A percentile compares a stretch with the other conserved stretches of the same genome.
Evolutionary conservation across 192 early-diverging fungal species (phyloP).

Genomic region (Funneliformis mosseae): DNA sequence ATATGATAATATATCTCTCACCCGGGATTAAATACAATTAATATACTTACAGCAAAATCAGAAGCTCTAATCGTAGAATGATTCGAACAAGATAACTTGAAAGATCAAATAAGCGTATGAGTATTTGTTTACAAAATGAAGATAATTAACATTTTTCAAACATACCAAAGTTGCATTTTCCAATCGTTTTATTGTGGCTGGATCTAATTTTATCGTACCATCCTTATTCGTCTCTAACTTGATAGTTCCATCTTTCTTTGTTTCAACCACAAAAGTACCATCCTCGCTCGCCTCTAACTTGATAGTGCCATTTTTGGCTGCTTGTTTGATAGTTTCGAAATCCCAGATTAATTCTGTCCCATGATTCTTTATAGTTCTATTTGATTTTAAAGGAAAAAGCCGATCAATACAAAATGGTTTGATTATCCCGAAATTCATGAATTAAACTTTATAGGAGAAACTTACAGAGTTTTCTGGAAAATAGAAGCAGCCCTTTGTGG

Average conservation of each 20-base stretch:
- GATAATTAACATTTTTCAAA: neutral
- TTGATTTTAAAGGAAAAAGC: neutral
- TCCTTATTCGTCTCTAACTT: neutral
- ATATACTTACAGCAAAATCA: neutral
- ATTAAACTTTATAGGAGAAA: neutral
- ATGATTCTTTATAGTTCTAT: slow-evolving; percentile 24
- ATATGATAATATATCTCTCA: neutral
- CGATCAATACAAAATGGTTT: neutral
- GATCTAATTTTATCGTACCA: neutral
- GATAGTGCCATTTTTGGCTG: neutral
- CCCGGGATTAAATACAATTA: neutral
- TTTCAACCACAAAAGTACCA: neutral
- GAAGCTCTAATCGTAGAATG: neutral
- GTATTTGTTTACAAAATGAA: neutral
- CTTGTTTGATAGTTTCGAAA: slow-evolving; percentile 39
- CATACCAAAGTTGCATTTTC: neutral
- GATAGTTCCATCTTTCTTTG: neutral
- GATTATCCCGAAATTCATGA: neutral
- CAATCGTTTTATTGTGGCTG: neutral
- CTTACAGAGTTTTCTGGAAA: slow-evolving; percentile 4
- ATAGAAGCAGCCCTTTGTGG: slow-evolving; percentile 42
- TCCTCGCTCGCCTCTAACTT: neutral
- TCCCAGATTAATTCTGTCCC: slow-evolving; percentile 39
- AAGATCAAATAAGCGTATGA: neutral
- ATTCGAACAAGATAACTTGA: neutral